Evolutionary conservation across 192 early-diverging fungal genomes (phyloP).

Genomic region (Kappamyces sp.): DNA sequence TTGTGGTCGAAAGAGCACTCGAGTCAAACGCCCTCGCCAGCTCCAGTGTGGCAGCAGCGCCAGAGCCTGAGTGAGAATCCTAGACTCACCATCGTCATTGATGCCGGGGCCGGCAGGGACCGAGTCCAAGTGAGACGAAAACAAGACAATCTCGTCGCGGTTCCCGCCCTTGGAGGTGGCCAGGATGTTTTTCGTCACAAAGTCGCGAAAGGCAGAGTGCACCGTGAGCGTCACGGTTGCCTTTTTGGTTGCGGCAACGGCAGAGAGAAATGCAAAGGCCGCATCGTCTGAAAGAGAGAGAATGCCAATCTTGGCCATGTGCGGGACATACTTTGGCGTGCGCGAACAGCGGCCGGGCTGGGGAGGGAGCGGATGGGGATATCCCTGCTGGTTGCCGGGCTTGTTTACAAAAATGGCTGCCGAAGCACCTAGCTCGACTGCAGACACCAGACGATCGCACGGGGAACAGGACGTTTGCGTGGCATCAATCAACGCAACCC

Average conservation of each 20-base stretch:
- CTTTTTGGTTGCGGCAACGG: slow-evolving; percentile 9
- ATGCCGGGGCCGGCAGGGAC: slow-evolving; percentile 42
- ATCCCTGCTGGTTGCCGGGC: slow-evolving; percentile 6
- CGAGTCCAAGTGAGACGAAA: slow-evolving; percentile 37
- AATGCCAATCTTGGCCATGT: slow-evolving; percentile 12
- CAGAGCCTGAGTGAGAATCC: slow-evolving; percentile 19
- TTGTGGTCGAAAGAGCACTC: slow-evolving; percentile 22
- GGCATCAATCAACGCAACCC: background rate
- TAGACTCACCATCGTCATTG: slow-evolving; percentile 34
- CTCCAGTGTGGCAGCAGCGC: slow-evolving; percentile 34
- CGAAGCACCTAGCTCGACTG: slow-evolving; percentile 17
- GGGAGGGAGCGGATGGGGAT: slow-evolving; percentile 19
- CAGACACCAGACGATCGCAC: slow-evolving; percentile 17
- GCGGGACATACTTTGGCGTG: slow-evolving; percentile 7
- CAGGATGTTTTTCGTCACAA: slow-evolving; percentile 29
- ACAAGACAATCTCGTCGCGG: slow-evolving; percentile 25
- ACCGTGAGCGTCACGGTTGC: slow-evolving; percentile 16
- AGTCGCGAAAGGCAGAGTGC: slow-evolving; percentile 4
- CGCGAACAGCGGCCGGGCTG: slow-evolving; percentile 2
- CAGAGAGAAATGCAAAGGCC: slow-evolving; percentile 15
- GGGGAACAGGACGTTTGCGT: slow-evolving; percentile 10
- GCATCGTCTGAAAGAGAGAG: slow-evolving; percentile 1
- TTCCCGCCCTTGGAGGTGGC: slow-evolving; percentile 29
- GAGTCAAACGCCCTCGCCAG: slow-evolving; percentile 26
- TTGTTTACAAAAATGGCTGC: slow-evolving; percentile 20